Evolutionary conservation across 805 yeast species (phyloP), one percentile per base, ranked within the genome.

Genomic region (Sungouiozyma intestinalis): DNA sequence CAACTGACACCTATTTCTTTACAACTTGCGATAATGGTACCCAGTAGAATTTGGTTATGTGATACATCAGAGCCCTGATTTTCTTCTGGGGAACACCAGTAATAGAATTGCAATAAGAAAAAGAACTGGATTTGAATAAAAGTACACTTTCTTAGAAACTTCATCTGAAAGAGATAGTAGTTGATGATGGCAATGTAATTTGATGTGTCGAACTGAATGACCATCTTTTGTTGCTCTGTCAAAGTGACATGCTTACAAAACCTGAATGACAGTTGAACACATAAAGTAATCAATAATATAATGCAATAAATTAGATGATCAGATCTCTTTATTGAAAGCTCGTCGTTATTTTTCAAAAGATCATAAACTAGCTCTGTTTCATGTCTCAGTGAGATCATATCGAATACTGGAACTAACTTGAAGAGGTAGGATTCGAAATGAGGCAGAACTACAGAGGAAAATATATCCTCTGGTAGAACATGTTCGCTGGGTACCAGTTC

Each of bases 31-130:
- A 58, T 49, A 8, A 58, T 57, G 11, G 52, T 48, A 4, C 63
- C 60, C 48, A 54, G 51, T 2, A 60, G 39, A 6, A 58, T 52
- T 29, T 50, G 57, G 33, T 52, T 51, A 36, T 58, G 60, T 40
- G 57, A 55, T 13, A 52, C 45, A 20, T 48, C 52, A 18, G 51
- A 45, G 2, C 64, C 64, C 43, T 60, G 63, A 11, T 61, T 61
- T 44, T 57, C 62, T 35, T 60, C 62, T 2, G 62, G 62, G 2
- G 57, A 55, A 44, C 61, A 53, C 63, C 63, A 60, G 35, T 55
- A 53, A 41, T 56, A 54, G 38, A 60, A 51, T 41, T 62, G 50
- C 17, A 58, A 44, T 24, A 60, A 32, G 18, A 60, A 35, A 19
- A 58, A 42, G 43, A 50, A 45, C 35, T 57, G 60, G n/a, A 58